phyloP scores from a whole-genome alignment of 176 grass and related monocot species.

The Ananas comosus region DNA sequence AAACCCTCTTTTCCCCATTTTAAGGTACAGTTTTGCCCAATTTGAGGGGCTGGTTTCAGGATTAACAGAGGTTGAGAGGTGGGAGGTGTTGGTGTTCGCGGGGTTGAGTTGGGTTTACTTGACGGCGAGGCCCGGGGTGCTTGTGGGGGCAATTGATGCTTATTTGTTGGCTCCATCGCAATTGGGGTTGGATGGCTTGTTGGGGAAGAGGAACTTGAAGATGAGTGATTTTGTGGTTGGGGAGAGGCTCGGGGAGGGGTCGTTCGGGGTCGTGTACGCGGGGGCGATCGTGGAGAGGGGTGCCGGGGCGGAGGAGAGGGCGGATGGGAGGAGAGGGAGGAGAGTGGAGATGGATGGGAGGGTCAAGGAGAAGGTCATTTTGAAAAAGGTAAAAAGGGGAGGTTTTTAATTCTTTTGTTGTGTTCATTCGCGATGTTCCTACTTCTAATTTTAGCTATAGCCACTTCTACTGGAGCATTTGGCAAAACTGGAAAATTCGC shows the following conservation, averaged over 20 bases:
- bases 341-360: conserved; percentile 41
- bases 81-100: conserved; percentile 35
- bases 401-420: too few relatives aligned
- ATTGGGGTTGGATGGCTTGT: conserved; percentile 47
- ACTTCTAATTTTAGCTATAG: not conserved
- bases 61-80: conserved; percentile 41
- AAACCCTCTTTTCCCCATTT: conserved; percentile 2
- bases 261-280: conserved; percentile 69
- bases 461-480: too few relatives aligned
- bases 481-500: too few relatives aligned
- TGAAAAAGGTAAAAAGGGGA: conserved; percentile 60
- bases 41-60: conserved; percentile 32
- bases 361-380: conserved; percentile 89
- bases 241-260: conserved; percentile 77
- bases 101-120: conserved; percentile 62
- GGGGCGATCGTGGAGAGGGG: conserved; percentile 64
- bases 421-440: not conserved
- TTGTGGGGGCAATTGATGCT: conserved; percentile 63
- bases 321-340: conserved; percentile 22
- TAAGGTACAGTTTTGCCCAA: conserved; percentile 17
- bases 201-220: conserved; percentile 75
- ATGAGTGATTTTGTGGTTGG: conserved; percentile 81
- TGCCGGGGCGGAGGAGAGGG: conserved; percentile 25
- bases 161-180: conserved; percentile 86
- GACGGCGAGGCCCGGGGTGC: conserved; percentile 76